Evolutionary conservation across 495 filamentous ascomycete genomes (phyloP).

Genomic region (Margaritispora aquatica): DNA sequence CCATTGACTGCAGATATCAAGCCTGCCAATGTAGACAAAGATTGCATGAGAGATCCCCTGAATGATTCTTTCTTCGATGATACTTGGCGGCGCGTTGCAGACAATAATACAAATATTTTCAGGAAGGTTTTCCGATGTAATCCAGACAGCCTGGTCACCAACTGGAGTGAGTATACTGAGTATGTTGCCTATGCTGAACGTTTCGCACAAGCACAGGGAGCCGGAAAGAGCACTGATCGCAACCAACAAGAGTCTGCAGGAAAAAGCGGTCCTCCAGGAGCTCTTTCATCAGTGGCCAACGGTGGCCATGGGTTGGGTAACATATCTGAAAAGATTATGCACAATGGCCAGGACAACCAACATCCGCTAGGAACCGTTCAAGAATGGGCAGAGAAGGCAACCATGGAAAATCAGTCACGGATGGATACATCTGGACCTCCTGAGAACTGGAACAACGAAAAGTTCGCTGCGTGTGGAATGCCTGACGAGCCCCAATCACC

Average conservation of each 20-base stretch:
- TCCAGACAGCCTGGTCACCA: slow-evolving; percentile 90
- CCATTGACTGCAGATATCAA: slow-evolving; percentile 62
- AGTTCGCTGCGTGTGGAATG: slow-evolving; percentile 19
- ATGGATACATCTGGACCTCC: slow-evolving; percentile 14
- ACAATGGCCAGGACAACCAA: slow-evolving; percentile 16
- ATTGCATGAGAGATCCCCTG: slow-evolving; percentile 71
- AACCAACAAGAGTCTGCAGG: slow-evolving; percentile 33
- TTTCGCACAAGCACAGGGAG: slow-evolving; percentile 62
- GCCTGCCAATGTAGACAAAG: slow-evolving; percentile 44
- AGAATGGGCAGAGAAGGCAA: slow-evolving; percentile 32
- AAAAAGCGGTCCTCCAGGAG: slow-evolving; percentile 41
- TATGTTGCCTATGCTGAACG: slow-evolving; percentile 71
- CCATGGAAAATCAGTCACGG: slow-evolving; percentile 4
- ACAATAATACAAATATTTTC: slow-evolving; percentile 92
- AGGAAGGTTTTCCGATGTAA: slow-evolving; percentile 92
- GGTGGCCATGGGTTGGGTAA: slow-evolving; percentile 20
- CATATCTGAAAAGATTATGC: slow-evolving; percentile 27
- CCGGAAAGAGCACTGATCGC: slow-evolving; percentile 40
- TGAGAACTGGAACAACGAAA: slow-evolving; percentile 30
- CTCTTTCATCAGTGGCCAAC: slow-evolving; percentile 25
- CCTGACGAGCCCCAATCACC: slow-evolving; percentile 19
- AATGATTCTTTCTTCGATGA: slow-evolving; percentile 79
- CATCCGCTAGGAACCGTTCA: slow-evolving; percentile 31
- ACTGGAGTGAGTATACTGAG: slow-evolving; percentile 92
- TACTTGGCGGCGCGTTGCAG: slow-evolving; percentile 80